These are phyloP conservation scores for Gossypium laxum DNA, from an alignment of 441 rosid species.

Conservation along the genomic window DNA sequence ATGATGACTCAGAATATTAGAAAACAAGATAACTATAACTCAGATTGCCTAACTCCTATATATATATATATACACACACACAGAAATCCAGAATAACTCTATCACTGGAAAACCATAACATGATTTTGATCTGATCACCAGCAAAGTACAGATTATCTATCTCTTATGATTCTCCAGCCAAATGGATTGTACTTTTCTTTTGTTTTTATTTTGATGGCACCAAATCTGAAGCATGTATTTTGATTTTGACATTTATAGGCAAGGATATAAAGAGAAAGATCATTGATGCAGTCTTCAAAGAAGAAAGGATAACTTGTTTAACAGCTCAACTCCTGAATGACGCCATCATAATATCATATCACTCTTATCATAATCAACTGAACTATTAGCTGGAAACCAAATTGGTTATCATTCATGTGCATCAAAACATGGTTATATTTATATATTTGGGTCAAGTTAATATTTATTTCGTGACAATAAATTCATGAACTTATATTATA, in stretches of 20 bases:
- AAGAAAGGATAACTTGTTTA: not conserved
- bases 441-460: not conserved
- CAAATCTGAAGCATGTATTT: not conserved
- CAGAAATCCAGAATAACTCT: not conserved
- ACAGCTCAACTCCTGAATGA: not conserved
- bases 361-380: not conserved
- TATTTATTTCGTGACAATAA: not conserved
- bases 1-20: not conserved
- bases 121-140: not conserved
- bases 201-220: not conserved
- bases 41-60: not conserved
- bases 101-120: not conserved
- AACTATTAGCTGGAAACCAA: not conserved
- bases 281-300: not conserved
- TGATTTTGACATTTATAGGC: not conserved
- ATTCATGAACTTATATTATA: not conserved
- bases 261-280: not conserved
- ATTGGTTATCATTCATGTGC: not conserved
- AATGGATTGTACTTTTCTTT: not conserved
- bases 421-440: not conserved
- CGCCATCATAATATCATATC: not conserved
- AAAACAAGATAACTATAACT: not conserved
- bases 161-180: not conserved
- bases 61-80: not conserved
- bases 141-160: not conserved